These are phyloP conservation scores for Gossypium ekmanianum DNA, from an alignment of 345 rosid genomes.

Conservation along the genomic window DNA sequence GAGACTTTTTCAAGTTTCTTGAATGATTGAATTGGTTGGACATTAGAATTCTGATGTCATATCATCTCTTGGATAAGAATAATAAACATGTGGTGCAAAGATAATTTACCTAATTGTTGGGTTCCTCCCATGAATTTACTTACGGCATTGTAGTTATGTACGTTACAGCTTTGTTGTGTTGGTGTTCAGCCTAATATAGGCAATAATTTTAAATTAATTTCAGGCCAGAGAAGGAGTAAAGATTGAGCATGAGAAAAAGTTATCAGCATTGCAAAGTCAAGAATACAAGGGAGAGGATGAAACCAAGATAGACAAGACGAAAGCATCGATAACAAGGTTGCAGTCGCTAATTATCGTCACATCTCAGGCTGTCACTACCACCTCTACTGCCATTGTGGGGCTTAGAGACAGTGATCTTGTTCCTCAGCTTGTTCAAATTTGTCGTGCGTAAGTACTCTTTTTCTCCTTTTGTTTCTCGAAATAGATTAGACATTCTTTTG, in stretches of 20 bases:
- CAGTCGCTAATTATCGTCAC: constrained; percentile 78
- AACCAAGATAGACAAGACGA: constrained; percentile 80
- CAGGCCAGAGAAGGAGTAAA: constrained; percentile 89
- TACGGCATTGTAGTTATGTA: constrained; percentile 9
- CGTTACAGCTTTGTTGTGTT: neutral
- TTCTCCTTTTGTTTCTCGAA: neutral
- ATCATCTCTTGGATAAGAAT: constrained; percentile 1
- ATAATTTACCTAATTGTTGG: neutral
- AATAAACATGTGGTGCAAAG: neutral
- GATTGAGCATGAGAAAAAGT: constrained; percentile 88
- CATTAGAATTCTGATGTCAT: neutral
- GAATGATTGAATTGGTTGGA: constrained; percentile 5
- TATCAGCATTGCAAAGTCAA: constrained; percentile 77
- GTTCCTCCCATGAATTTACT: neutral
- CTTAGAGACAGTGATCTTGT: constrained; percentile 88
- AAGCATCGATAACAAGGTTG: constrained; percentile 63
- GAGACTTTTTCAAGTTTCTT: neutral
- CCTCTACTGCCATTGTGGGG: constrained; percentile 70
- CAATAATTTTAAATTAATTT: constrained; percentile 14
- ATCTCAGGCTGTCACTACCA: constrained; percentile 83
- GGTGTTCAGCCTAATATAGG: neutral
- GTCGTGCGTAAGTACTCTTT: constrained; percentile 65
- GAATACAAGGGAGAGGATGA: constrained; percentile 90
- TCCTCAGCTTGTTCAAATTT: constrained; percentile 85
- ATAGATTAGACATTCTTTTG: neutral